Percentiles rank a stretch among this genome's conserved stretches.
Conservation (phyloP, 108 stramenopile species). For the Tribonema minus region DNA sequence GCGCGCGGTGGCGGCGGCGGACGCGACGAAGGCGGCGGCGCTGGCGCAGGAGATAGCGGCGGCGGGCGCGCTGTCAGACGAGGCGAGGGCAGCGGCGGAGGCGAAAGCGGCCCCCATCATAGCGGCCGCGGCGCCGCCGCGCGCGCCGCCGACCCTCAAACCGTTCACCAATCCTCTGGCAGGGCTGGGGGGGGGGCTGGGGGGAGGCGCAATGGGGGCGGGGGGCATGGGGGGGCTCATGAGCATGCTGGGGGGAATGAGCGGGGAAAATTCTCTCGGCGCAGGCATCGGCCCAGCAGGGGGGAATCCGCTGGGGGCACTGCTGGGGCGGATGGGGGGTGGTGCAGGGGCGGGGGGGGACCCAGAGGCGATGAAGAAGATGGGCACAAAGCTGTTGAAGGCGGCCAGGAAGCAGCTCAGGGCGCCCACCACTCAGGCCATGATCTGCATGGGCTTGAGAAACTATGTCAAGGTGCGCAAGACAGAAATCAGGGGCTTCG, state of each 20-base stretch:
- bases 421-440: background rate
- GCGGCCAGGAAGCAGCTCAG: background rate
- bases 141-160: background rate
- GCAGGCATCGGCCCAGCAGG: background rate
- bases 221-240: background rate
- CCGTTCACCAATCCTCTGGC: background rate
- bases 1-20: background rate
- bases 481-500: no score
- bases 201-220: background rate
- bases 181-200: background rate
- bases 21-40: background rate
- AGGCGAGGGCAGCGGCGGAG: background rate
- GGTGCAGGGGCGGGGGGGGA: no score
- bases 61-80: background rate
- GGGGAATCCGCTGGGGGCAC: background rate
- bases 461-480: background rate
- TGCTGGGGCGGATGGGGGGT: background rate
- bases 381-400: background rate
- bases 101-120: background rate
- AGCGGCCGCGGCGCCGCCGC: background rate
- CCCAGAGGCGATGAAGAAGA: background rate
- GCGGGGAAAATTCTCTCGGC: background rate
- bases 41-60: background rate
- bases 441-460: background rate
- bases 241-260: background rate